Base-by-base conservation (phyloP, 176 grass and related monocot genomes). In the Metroxylon sagu region DNA sequence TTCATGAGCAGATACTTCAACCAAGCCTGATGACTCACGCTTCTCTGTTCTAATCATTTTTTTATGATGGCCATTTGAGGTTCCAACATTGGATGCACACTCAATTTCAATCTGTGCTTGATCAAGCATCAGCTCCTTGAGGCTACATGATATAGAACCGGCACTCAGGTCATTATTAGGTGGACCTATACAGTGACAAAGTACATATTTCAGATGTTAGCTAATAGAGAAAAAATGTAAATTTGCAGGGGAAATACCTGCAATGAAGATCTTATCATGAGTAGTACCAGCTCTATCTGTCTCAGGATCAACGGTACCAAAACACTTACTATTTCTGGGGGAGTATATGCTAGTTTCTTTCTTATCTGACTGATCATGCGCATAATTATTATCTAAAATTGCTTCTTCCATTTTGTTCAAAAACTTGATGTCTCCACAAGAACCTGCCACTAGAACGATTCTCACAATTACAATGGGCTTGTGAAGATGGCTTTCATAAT, bases 1-100 rank as follows among this genome's bases (percentile, higher is more conserved):
- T 18, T 52, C 8, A 67, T 67, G 57, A 54, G 61, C 62, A 72
- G 70, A 15, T 28, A 71, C 66, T 48, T 52, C 80, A 43, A 63
- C 65, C 25, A 62, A 71, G 52, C 57, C 14, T 50, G 71, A 68
- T 48, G 66, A 35, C n/a, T 62, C 66, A 54, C 63, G 58, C 60
- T 68, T 71, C 73, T 74, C 55, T 65, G 74, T 71, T 49, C 77
- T 51, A 61, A 69, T 16, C 71, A 77, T 66, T 74, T 78, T 61
- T 18, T 23, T 51, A 4, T 14, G 55, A 18, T 25, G 51, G 6
- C n/a, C 21, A 49, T 70, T 49, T 18, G 15, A 55, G 19, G 4
- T 39, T 70, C 19, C 25, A 29, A 59, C 17, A 67, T 73, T 59
- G 25, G 65, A 59, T 59, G 65, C 52, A 80, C 56, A 64, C 3